These are phyloP conservation scores for Ophiostoma novo-ulmi DNA, from an alignment of 2,329 filamentous ascomycete species.

Conservation along the genomic window DNA sequence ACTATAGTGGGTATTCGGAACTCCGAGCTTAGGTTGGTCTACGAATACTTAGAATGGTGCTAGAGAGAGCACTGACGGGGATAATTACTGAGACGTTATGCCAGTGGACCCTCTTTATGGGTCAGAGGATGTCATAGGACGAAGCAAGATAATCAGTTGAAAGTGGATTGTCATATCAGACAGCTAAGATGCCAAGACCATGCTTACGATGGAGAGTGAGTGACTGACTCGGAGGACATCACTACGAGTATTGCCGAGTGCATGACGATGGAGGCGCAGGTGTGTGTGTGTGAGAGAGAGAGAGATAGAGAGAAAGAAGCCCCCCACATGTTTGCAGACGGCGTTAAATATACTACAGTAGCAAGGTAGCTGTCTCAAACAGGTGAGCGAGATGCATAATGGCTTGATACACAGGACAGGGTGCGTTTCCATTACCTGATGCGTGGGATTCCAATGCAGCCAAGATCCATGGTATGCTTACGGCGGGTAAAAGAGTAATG, in stretches of 20 bases:
- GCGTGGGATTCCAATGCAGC: background rate
- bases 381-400: background rate
- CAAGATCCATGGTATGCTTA: background rate
- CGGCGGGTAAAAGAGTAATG: background rate
- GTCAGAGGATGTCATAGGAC: background rate
- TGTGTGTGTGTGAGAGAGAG: background rate
- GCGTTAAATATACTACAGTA: background rate
- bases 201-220: background rate
- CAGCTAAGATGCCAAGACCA: background rate
- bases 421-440: background rate
- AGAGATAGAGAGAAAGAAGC: background rate
- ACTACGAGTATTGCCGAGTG: background rate
- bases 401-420: background rate
- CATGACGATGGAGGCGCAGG: background rate
- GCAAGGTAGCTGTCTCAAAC: background rate
- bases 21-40: background rate
- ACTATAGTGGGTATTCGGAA: background rate
- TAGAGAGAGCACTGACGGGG: background rate
- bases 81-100: background rate
- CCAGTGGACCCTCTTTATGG: background rate
- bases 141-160: conserved; percentile 4
- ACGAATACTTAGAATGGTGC: background rate
- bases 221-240: background rate
- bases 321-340: background rate
- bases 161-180: background rate